phyloP scores from a whole-genome alignment of 345 rosid species.

The Populus ilicifolia region DNA sequence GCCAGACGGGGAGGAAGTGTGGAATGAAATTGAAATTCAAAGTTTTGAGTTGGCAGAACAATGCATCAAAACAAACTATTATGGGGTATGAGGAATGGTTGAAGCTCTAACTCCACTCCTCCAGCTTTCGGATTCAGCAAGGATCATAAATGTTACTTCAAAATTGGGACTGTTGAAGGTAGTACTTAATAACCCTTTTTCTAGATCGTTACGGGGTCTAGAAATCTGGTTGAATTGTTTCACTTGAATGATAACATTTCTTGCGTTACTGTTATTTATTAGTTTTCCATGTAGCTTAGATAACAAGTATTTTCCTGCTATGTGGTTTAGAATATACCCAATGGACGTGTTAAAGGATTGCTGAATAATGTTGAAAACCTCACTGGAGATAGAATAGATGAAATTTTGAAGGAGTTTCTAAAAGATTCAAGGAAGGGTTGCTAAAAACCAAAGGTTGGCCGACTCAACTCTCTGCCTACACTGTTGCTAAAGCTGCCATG shows the following conservation, averaged over 20 bases:
- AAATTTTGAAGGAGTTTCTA: constrained; percentile 17
- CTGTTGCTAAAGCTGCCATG: constrained; percentile 27
- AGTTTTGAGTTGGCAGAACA: constrained; percentile 24
- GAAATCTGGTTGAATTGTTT: not conserved
- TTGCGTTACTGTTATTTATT: too few species aligned
- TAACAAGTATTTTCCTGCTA: not conserved
- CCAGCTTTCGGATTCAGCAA: constrained; percentile 32
- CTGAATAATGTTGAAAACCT: constrained; percentile 23
- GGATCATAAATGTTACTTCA: constrained; percentile 42
- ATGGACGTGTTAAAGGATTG: constrained; percentile 20
- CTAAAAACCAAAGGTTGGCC: constrained; percentile 34
- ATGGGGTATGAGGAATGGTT: constrained; percentile 32
- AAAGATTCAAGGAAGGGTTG: constrained; percentile 28
- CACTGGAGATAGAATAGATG: constrained; percentile 31
- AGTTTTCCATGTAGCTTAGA: too few species aligned
- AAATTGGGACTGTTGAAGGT: constrained; percentile 20
- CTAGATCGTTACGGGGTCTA: not conserved
- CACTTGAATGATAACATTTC: too few species aligned
- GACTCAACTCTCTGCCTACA: constrained; percentile 18
- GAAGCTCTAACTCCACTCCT: constrained; percentile 41
- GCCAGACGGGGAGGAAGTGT: constrained; percentile 13
- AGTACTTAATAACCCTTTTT: not conserved
- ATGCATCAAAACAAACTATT: constrained; percentile 45
- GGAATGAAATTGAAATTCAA: constrained; percentile 18
- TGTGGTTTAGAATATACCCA: constrained; percentile 20